Evolutionary conservation across 2,329 filamentous ascomycete species (phyloP).

Genomic region (Davidsoniella australis): DNA sequence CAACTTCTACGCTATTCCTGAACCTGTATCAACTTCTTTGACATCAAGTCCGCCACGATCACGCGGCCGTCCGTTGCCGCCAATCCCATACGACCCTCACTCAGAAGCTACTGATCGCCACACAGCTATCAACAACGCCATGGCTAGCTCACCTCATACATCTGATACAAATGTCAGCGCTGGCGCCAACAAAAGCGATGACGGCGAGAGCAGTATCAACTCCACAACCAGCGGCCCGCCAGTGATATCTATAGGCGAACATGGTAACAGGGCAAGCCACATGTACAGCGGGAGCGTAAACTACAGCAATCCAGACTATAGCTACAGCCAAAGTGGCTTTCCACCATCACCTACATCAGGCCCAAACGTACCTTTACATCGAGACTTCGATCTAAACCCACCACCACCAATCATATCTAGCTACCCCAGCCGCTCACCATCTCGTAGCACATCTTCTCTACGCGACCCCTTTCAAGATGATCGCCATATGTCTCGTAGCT

Average conservation of each 20-base stretch:
- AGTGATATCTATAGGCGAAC: too few species aligned
- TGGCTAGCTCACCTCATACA: too few species aligned
- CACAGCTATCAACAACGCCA: background rate
- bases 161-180: too few species aligned
- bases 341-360: slow-evolving; percentile 7
- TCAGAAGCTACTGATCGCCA: too few species aligned
- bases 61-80: too few species aligned
- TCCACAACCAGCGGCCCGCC: background rate
- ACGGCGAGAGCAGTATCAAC: background rate
- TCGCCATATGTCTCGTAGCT: slow-evolving; percentile 18
- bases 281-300: background rate
- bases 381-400: slow-evolving; percentile 7
- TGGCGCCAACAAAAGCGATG: too few species aligned
- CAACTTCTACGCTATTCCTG: background rate
- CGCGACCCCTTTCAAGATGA: slow-evolving; percentile 12
- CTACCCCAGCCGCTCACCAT: slow-evolving; percentile 1
- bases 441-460: slow-evolving; percentile 5
- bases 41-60: background rate
- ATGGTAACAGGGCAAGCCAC: too few species aligned
- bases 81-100: too few species aligned
- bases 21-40: background rate
- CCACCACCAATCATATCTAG: slow-evolving; percentile 1
- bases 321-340: background rate
- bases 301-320: slow-evolving; percentile 4
- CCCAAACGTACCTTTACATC: slow-evolving; percentile 9